A percentile compares a stretch with the other conserved stretches of the same genome.
phyloP scores from a whole-genome alignment of 305 asterid species.

The Salvia sclarea region DNA sequence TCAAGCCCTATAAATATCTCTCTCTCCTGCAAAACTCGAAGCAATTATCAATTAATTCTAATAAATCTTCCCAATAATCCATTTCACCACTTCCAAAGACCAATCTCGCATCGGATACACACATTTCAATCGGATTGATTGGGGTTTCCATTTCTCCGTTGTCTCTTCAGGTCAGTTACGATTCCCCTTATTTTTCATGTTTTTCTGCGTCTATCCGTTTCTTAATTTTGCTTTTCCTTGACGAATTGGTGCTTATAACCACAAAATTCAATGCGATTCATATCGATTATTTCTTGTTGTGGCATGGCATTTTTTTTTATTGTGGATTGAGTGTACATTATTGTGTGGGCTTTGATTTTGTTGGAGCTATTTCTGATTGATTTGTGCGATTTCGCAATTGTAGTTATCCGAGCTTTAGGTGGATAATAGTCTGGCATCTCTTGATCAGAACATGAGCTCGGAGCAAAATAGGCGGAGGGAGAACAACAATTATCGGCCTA shows the following conservation, averaged over 20 bases:
- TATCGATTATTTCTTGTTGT: neutral
- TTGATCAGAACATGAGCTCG: constrained; percentile 76
- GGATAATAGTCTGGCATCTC: constrained; percentile 33
- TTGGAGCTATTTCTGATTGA: constrained; percentile 15
- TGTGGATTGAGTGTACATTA: neutral
- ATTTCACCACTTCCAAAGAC: constrained; percentile 1
- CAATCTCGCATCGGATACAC: neutral
- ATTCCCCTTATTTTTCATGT: neutral
- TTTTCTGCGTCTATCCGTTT: neutral
- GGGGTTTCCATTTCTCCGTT: constrained; percentile 21
- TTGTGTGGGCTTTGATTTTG: neutral
- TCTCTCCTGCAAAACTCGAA: neutral
- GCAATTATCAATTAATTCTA: neutral
- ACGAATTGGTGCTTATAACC: constrained; percentile 12
- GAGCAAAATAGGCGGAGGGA: constrained; percentile 57
- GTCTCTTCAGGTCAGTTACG: constrained; percentile 31
- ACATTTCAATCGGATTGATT: constrained; percentile 11
- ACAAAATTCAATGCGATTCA: neutral
- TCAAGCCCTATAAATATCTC: constrained; percentile 30
- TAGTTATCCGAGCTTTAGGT: constrained; percentile 39
- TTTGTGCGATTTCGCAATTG: neutral
- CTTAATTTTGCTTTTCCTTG: neutral
- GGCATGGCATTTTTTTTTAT: neutral
- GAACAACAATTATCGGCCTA: constrained; percentile 48
- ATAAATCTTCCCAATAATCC: neutral